These are phyloP conservation scores for Saccharomycopsis malanga DNA, from an alignment of 805 yeast species.

Conservation along the genomic window DNA sequence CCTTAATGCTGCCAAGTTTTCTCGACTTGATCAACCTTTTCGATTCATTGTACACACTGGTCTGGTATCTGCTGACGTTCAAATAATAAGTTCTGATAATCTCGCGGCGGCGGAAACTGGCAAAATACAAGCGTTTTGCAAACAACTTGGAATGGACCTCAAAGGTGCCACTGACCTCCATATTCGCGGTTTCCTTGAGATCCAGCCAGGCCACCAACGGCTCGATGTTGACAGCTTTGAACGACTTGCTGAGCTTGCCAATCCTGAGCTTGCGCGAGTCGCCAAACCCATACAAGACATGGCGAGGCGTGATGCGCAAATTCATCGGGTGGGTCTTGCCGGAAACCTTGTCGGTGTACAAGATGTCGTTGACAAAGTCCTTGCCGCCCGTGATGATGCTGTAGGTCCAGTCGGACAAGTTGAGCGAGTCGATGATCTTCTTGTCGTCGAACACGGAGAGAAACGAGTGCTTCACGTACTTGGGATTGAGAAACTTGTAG, in stretches of 20 bases:
- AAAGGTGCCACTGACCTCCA: not conserved
- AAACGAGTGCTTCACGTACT: slow-evolving; percentile 24
- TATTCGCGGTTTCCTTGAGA: slow-evolving; percentile 8
- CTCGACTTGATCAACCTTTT: slow-evolving; percentile 22
- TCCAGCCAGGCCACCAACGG: slow-evolving; percentile 18
- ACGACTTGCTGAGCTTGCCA: slow-evolving; percentile 9
- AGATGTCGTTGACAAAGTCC: slow-evolving; percentile 36
- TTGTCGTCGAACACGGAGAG: slow-evolving; percentile 32
- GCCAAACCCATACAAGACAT: slow-evolving; percentile 13
- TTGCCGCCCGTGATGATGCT: slow-evolving; percentile 36
- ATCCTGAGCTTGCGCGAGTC: slow-evolving; percentile 1
- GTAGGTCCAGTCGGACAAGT: slow-evolving; percentile 37
- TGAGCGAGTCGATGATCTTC: slow-evolving; percentile 36
- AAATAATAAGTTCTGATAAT: slow-evolving; percentile 14
- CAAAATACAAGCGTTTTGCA: slow-evolving; percentile 4
- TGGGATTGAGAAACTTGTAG: slow-evolving; percentile 23
- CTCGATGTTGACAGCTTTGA: slow-evolving; percentile 17
- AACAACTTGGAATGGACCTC: slow-evolving; percentile 13
- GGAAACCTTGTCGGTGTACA: slow-evolving; percentile 39
- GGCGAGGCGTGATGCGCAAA: slow-evolving; percentile 7
- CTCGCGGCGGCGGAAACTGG: slow-evolving; percentile 3
- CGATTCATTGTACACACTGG: slow-evolving; percentile 5
- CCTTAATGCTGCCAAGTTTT: slow-evolving; percentile 28
- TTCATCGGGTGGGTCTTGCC: not conserved
- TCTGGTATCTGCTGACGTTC: slow-evolving; percentile 8